phyloP scores from a whole-genome alignment of 2,329 filamentous ascomycete genomes.

The Colletotrichum sp. region DNA sequence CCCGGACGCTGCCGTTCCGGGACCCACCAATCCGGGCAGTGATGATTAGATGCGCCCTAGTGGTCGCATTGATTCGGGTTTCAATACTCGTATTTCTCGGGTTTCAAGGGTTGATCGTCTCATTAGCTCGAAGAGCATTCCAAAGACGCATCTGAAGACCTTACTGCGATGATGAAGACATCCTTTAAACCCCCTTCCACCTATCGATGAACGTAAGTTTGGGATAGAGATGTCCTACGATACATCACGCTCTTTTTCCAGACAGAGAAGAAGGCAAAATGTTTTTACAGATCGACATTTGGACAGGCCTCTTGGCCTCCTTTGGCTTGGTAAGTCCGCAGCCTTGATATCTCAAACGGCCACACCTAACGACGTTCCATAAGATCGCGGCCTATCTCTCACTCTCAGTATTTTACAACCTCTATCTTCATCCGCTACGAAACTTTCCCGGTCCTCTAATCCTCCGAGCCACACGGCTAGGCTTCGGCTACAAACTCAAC shows the following conservation, averaged over 20 bases:
- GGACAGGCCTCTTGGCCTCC: not conserved
- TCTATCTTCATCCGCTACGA: not conserved
- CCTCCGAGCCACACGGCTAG: not conserved
- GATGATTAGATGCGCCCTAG: not conserved
- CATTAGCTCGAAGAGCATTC: not conserved
- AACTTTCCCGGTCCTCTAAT: not conserved
- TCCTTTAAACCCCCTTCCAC: not conserved
- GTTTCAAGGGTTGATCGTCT: not conserved
- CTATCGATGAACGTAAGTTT: not conserved
- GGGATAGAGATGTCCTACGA: not conserved
- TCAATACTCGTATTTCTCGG: not conserved
- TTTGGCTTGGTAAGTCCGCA: not conserved
- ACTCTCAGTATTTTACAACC: not conserved
- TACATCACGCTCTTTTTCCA: not conserved
- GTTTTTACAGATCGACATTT: not conserved
- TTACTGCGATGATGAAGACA: not conserved
- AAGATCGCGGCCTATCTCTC: not conserved
- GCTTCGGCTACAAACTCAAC: not conserved
- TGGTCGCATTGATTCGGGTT: not conserved
- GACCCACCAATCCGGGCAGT: not conserved
- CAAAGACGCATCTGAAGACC: not conserved
- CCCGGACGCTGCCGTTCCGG: not conserved
- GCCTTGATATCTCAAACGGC: not conserved
- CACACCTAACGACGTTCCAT: not conserved
- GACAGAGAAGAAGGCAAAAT: not conserved